Evolutionary conservation across 495 filamentous ascomycete genomes (phyloP), one percentile per base, ranked within the genome.

Genomic region (Tuber borchii): DNA sequence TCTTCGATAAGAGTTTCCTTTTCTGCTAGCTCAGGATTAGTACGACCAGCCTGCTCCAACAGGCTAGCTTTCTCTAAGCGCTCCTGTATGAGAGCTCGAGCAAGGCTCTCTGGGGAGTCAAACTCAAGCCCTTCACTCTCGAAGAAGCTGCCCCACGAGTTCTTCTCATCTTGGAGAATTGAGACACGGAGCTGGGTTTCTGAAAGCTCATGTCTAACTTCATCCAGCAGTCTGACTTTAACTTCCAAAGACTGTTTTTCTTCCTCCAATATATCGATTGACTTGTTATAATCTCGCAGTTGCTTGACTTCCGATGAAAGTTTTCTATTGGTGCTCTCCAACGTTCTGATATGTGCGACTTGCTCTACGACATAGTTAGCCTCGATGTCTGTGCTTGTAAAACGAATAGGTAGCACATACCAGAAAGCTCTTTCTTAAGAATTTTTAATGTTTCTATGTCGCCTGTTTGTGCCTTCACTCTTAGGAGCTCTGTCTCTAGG

Each of bases 181-280:
- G 95, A 93, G 37, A 93, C 90, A 78, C 95, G 93, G 48, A 95
- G 87, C 78, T 92, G 88, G 26, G 91, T 87, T 78, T 97, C 94
- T 43, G 88, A 87, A 37, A 97, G 87, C 80, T 97, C 91, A 26
- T 89, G 86, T 74, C 93, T 88, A 19, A 97, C 79, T 37, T 89
- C 88, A 76, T 92, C 89, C 86, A 95, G 91, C 40, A 91, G 84
- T 76, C 92, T 89, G 42, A 99, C 78, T 78, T 89, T 92, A 71
- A 89, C 89, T 82, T 97, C 91, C 72, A 99, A 85, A 0, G 89
- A 88, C 76, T 91, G 88, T 86, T 98, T 98, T 85, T 99, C 93
- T 82, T 99, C 95, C 80, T 98, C 94, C 0, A 97, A 90, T n/a
- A 98, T 88, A 77, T 97, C 93, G 7, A 97, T 90, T 48, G 91